phyloP scores from a whole-genome alignment of 768 basidiomycete species.

The Grammothele lineata region DNA sequence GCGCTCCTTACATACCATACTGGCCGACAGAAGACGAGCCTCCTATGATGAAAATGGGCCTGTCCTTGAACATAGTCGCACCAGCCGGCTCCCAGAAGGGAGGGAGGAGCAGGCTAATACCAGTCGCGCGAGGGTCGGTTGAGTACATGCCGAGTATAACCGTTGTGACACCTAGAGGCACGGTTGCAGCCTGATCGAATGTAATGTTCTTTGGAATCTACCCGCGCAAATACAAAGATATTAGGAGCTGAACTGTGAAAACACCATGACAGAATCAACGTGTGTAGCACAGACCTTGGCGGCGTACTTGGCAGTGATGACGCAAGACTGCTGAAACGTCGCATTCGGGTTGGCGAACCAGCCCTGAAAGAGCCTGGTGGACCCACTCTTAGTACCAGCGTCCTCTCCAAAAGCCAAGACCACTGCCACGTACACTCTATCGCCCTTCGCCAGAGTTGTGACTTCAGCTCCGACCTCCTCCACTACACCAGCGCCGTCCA shows the following conservation, averaged over 20 bases:
- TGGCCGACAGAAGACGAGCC: conserved; percentile 26
- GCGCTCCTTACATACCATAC: conserved; percentile 10
- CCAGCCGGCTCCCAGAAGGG: conserved; percentile 18
- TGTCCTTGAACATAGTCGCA: conserved; percentile 12
- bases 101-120: neutral
- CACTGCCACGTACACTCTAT: conserved; percentile 29
- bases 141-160: conserved; percentile 27
- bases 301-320: conserved; percentile 10
- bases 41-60: conserved; percentile 23
- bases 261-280: no score
- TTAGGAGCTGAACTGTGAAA: no score
- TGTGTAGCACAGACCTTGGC: conserved; percentile 9
- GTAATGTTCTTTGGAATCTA: conserved; percentile 27
- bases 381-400: conserved; percentile 11
- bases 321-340: conserved; percentile 17
- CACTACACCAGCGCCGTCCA: conserved; percentile 12
- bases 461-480: conserved; percentile 32
- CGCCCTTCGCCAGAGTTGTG: conserved; percentile 27
- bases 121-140: neutral
- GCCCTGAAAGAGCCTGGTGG: conserved; percentile 20
- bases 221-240: no score
- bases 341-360: conserved; percentile 8
- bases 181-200: conserved; percentile 27
- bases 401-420: neutral
- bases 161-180: conserved; percentile 30